Base-by-base conservation (phyloP, 495 filamentous ascomycete genomes). In the Aspergillus haitiensis region DNA sequence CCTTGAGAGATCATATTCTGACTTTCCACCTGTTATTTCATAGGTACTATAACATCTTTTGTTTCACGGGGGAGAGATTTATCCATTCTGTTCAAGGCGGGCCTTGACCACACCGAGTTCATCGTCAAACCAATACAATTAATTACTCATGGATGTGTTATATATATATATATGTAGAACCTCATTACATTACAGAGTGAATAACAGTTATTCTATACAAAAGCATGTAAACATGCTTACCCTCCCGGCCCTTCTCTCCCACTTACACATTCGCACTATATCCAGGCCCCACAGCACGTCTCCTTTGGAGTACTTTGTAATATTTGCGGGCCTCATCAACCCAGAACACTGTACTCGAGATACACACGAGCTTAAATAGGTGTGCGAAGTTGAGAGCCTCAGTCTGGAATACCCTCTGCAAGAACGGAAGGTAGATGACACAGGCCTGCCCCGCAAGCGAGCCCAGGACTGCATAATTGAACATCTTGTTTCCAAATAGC, bases 331-430 rank as follows among this genome's bases (percentile, higher is more conserved):
- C 85, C 79, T 98, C 94, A 75, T 98, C 94, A 15, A 85, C 91
- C 88, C 90, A 97, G 74, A 98, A 96, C 31, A 98, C 94, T 9
- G 82, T 84, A 72, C 92, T 96, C 39, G 92, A 86, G 61, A 98
- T 77, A 47, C 78, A 70, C 16, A 93, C 57, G 65, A 98, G 72
- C 58, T 84, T 77, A 15, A 90, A 61, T 50, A 97, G 71, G 79
- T 97, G 94, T 45, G 78, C 68, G 0, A 91, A 64, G 18, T 84
- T 76, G 16, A 98, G 75, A 2, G 92, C 86, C 72, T 98, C 94
- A 1, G 94, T 98, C 78, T 97, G 93, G 77, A 98, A 98, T 27
- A 97, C 86, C 42, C 88, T 83, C 75, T 98, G 94, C 67, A 98
- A 73, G 76, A 91, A 90, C 0, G 94, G 94, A 45, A 97, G 85